Percentiles rank a stretch among this genome's conserved stretches.
phyloP scores from a whole-genome alignment of 371 early-diverging fungal genomes.

The Rhizopus sp. region DNA sequence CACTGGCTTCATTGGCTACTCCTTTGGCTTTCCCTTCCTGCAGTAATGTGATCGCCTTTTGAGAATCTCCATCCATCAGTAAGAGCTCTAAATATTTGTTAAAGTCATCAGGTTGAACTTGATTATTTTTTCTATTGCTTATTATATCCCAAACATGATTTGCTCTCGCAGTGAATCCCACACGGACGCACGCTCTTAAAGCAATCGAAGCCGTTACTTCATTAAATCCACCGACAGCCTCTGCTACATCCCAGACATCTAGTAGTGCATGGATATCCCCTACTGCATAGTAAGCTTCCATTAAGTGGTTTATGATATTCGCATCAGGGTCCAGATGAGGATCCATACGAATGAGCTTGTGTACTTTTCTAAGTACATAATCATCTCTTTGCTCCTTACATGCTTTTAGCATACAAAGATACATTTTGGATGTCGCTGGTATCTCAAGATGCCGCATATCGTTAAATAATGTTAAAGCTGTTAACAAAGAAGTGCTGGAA shows the following conservation, averaged over 20 bases:
- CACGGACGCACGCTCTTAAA: constrained; percentile 16
- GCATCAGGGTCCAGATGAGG: constrained; percentile 41
- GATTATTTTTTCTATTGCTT: not conserved
- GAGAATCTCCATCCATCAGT: not conserved
- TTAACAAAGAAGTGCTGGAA: constrained; percentile 30
- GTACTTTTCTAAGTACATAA: constrained; percentile 37
- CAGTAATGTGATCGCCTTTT: constrained; percentile 2
- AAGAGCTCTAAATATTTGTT: constrained; percentile 24
- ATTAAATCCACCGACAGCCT: constrained; percentile 1
- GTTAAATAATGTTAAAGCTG: constrained; percentile 39
- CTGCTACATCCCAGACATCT: constrained; percentile 38
- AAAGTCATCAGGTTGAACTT: constrained; percentile 29
- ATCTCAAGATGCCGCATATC: constrained; percentile 49
- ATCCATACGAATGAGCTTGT: constrained; percentile 49
- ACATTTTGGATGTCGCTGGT: constrained; percentile 41
- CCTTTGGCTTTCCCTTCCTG: constrained; percentile 11
- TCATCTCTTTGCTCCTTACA: constrained; percentile 35
- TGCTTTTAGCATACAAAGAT: constrained; percentile 34
- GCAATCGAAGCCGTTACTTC: constrained; percentile 10
- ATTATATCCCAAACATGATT: constrained; percentile 20
- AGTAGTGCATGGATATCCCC: constrained; percentile 30
- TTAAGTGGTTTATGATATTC: constrained; percentile 36
- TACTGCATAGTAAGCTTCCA: constrained; percentile 41
- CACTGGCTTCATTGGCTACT: constrained; percentile 17
- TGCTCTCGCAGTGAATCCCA: constrained; percentile 17